phyloP scores from a whole-genome alignment of 2,329 filamentous ascomycete genomes.

The Ophiocordyceps camponoti-saundersi region DNA sequence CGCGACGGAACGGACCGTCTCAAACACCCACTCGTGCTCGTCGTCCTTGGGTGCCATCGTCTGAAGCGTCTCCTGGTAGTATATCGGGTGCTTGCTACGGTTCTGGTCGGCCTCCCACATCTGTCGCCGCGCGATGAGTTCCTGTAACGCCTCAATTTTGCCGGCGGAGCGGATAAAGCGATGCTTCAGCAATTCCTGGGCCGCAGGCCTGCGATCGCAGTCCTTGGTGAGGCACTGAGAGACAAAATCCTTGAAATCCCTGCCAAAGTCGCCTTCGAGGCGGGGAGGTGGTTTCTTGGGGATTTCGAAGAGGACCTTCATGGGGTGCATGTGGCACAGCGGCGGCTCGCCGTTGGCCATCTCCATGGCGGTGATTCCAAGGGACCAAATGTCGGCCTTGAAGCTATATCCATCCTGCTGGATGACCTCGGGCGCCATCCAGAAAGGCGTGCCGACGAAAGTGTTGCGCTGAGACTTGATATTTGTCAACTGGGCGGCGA shows the following conservation, averaged over 20 bases:
- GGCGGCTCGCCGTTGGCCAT: conserved; percentile 82
- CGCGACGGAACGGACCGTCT: conserved; percentile 65
- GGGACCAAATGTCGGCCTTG: conserved; percentile 85
- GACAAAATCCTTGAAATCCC: conserved; percentile 88
- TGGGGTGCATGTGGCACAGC: conserved; percentile 69
- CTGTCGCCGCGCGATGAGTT: conserved; percentile 69
- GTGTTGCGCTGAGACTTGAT: conserved; percentile 97
- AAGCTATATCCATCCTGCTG: conserved; percentile 71
- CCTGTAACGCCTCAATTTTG: conserved; percentile 74
- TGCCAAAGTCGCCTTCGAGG: conserved; percentile 73
- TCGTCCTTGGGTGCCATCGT: conserved; percentile 50
- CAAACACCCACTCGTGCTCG: conserved; percentile 86
- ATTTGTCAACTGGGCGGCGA: conserved; percentile 89
- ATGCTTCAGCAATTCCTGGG: conserved; percentile 75
- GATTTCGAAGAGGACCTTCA: conserved; percentile 87
- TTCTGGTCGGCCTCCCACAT: conserved; percentile 63
- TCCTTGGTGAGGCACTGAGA: conserved; percentile 85
- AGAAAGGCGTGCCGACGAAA: conserved; percentile 92
- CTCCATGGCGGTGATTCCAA: conserved; percentile 85
- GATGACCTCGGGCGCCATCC: conserved; percentile 94
- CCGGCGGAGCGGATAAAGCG: conserved; percentile 77
- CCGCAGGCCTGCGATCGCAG: conserved; percentile 65
- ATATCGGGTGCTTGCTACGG: conserved; percentile 54
- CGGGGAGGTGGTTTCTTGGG: conserved; percentile 75
- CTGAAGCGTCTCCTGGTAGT: conserved; percentile 84